Base-by-base conservation (phyloP, 1,284 basidiomycete genomes). In the Boletus smithii region DNA sequence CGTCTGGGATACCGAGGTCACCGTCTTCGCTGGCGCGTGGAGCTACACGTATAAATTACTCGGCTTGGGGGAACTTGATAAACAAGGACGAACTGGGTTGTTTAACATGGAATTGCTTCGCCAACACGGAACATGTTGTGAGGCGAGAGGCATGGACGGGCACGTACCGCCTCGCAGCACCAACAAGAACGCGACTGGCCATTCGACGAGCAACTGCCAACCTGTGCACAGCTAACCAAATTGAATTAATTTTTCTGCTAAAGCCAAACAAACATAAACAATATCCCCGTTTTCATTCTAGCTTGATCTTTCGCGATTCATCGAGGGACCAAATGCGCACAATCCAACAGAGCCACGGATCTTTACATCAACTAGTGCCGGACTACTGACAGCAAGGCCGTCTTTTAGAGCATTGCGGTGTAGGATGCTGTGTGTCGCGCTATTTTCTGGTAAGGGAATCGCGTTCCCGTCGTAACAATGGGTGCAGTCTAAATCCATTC, bases 231-330 rank as follows among this genome's bases (percentile, higher is more conserved):
- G n/a, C n/a, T n/a, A n/a, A n/a, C n/a, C n/a, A n/a, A n/a, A n/a
- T n/a, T n/a, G 8, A 24, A 24, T 24, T 1, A 24, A 24, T 7
- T 44, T 40, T 47, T 13, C 20, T 9, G 18, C 6, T 13, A 20
- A n/a, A 16, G 23, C 35, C 55, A 64, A 61, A 58, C 23, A 62
- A 39, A 23, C 3, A 10, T 13, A 63, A n/a, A n/a, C n/a, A 63
- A 61, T 13, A 50, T 4, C 10, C 27, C 5, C n/a, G n/a, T n/a
- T n/a, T n/a, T n/a, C n/a, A n/a, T n/a, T n/a, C n/a, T n/a, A n/a
- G n/a, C n/a, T n/a, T n/a, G n/a, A n/a, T n/a, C n/a, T n/a, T n/a
- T n/a, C n/a, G n/a, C n/a, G n/a, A n/a, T n/a, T n/a, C n/a, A n/a
- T n/a, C n/a, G n/a, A n/a, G n/a, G n/a, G n/a, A n/a, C n/a, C n/a